phyloP scores from a whole-genome alignment of 2,329 filamentous ascomycete species.

The Pestalotiopsis sp. region DNA sequence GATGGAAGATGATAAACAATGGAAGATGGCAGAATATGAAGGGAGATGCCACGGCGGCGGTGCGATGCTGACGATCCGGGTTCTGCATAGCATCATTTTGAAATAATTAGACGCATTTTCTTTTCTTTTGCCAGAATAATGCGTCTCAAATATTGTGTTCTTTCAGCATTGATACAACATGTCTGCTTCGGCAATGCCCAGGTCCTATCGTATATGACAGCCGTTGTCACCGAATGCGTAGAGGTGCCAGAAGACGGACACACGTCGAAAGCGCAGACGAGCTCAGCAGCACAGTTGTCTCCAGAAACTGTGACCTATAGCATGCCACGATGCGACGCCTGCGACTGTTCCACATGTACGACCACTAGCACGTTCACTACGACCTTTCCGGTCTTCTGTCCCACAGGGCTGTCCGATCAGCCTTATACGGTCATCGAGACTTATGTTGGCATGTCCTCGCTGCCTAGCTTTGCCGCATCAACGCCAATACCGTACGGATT shows the following conservation, averaged over 20 bases:
- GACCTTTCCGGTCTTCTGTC: conserved; percentile 15
- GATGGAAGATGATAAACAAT: neutral
- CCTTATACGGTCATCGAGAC: conserved; percentile 25
- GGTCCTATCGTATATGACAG: neutral
- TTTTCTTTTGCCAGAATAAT: neutral
- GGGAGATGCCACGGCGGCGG: neutral
- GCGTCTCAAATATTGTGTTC: neutral
- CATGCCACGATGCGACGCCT: conserved; percentile 21
- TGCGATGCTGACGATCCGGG: neutral
- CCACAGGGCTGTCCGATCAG: conserved; percentile 15
- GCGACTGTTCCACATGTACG: conserved; percentile 23
- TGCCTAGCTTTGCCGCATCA: conserved; percentile 19
- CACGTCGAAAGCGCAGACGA: neutral
- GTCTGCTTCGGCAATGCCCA: neutral
- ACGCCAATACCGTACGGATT: conserved; percentile 24
- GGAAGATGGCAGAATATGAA: neutral
- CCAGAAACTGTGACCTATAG: conserved; percentile 15
- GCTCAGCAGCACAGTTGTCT: neutral
- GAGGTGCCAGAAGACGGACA: neutral
- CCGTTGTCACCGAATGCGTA: conserved; percentile 6
- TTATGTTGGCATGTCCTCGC: conserved; percentile 23
- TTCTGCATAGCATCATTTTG: neutral
- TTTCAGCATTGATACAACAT: neutral
- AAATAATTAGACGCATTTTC: neutral
- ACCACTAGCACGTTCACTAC: conserved; percentile 22